Base-by-base conservation (phyloP, 2,329 filamentous ascomycete species). In the Diaporthe sp. region DNA sequence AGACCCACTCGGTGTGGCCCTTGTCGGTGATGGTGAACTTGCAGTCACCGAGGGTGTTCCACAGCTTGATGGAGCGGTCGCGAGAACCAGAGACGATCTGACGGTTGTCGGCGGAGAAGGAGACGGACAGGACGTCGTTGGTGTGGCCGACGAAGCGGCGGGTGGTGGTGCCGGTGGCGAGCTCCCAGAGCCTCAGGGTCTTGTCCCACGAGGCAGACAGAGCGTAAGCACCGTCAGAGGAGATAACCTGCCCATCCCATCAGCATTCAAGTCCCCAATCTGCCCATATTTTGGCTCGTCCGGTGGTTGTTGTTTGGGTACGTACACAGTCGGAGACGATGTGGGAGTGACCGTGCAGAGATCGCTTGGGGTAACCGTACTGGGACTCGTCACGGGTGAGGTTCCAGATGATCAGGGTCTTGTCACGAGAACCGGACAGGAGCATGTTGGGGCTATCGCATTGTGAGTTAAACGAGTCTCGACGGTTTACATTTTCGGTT, bases 11-110 rank as follows among this genome's bases (percentile, higher is more conserved):
- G 88, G 95, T 95, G 92, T 99, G 97, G 86, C 97, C 97, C 94
- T 99, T 99, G 86, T 99, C 97, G 88, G 95, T 97, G 91, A 99
- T 98, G 90, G 96, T 99, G 93, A 93, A 99, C 92, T 99, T 99
- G 96, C 97, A 99, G 93, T 99, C 97, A 89, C 97, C 97, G 80
- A 99, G 95, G 82, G 97, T 99, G 92, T 99, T 99, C 97, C 97
- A 99, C 83, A 99, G 93, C 94, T 98, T 99, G 92, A 99, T 98
- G 84, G 94, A 95, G 86, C 95, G 94, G 91, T 99, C 97, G 87
- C 97, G 96, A 79, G 97, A 98, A 81, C 96, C 97, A 80, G 97
- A 98, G 83, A 98, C 97, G 88, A 99, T 98, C 92, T 98, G 97
- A 86, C 97, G 94, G 94, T 98, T 98, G 92, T 99, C 97, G 92